Evolutionary conservation across 257 asterid species (phyloP).

Genomic region (Nicotiana obtusifolia): DNA sequence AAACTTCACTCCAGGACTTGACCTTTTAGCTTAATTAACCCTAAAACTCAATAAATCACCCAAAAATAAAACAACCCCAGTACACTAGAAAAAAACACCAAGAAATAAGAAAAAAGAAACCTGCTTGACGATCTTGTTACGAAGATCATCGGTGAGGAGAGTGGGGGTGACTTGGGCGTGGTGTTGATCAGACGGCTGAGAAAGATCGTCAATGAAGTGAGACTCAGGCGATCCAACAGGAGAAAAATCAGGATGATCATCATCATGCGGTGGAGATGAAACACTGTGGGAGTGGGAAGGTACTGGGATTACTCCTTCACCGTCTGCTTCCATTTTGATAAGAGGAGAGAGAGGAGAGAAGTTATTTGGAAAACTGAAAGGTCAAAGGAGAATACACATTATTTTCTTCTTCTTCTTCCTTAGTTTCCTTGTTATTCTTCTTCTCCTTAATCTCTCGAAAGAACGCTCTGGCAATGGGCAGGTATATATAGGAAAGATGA

Average conservation of each 20-base stretch:
- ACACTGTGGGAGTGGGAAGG: constrained; percentile 18
- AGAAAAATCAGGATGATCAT: constrained; percentile 39
- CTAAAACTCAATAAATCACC: background rate
- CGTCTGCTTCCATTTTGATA: constrained; percentile 39
- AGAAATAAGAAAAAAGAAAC: constrained; percentile 12
- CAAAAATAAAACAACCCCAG: background rate
- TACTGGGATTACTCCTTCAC: constrained; percentile 23
- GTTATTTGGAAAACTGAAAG: constrained; percentile 23
- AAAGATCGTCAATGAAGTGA: constrained; percentile 35
- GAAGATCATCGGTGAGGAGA: constrained; percentile 57
- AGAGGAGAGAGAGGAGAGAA: constrained; percentile 21
- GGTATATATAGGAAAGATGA: background rate
- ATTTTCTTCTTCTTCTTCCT: constrained; percentile 27
- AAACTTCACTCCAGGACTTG: background rate
- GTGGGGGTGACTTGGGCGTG: constrained; percentile 37
- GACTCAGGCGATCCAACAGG: constrained; percentile 71
- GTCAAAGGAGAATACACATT: constrained; percentile 38
- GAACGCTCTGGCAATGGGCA: background rate
- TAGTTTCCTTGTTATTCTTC: constrained; percentile 19
- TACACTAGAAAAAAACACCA: background rate
- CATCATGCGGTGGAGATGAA: constrained; percentile 41
- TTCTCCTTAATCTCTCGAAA: constrained; percentile 26
- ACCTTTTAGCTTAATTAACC: background rate
- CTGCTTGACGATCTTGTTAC: constrained; percentile 73
- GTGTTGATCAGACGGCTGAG: constrained; percentile 34